Conservation (phyloP, 2,329 filamentous ascomycete species). For the Graphium sp. region DNA sequence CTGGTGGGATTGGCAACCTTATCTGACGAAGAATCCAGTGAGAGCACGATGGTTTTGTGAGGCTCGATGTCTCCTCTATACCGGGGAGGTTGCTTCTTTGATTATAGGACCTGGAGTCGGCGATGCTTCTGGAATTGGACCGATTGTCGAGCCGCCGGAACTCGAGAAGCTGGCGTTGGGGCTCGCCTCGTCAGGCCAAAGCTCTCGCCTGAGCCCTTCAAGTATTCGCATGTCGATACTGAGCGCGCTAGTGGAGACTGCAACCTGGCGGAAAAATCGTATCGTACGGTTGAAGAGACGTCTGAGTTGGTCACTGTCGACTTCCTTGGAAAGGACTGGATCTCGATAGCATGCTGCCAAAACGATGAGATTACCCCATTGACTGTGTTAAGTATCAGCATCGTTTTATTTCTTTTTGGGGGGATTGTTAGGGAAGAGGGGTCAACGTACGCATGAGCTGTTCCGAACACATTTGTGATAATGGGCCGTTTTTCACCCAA, state of each 20-base stretch:
- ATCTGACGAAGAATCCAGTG: too few species aligned
- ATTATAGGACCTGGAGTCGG: not conserved
- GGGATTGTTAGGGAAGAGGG: not conserved
- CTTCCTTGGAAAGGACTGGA: constrained; percentile 36
- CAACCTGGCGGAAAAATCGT: constrained; percentile 51
- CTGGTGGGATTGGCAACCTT: too few species aligned
- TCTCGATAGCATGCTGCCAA: constrained; percentile 67
- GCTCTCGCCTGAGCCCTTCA: constrained; percentile 28
- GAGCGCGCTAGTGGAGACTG: constrained; percentile 60
- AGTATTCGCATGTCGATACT: constrained; percentile 61
- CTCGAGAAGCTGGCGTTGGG: constrained; percentile 4
- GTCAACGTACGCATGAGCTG: constrained; percentile 74
- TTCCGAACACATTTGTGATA: constrained; percentile 93
- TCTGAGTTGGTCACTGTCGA: constrained; percentile 38
- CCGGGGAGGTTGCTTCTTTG: not conserved
- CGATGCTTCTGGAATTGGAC: not conserved
- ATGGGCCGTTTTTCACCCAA: constrained; percentile 52
- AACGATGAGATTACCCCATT: constrained; percentile 95
- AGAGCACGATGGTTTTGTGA: too few species aligned
- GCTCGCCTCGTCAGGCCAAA: constrained; percentile 12
- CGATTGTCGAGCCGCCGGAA: not conserved
- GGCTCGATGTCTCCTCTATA: too few species aligned
- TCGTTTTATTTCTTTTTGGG: not conserved
- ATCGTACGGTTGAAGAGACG: constrained; percentile 59
- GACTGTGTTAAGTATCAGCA: constrained; percentile 30